phyloP scores from a whole-genome alignment of 176 grass and related monocot genomes.

The Oryza coarctata region DNA sequence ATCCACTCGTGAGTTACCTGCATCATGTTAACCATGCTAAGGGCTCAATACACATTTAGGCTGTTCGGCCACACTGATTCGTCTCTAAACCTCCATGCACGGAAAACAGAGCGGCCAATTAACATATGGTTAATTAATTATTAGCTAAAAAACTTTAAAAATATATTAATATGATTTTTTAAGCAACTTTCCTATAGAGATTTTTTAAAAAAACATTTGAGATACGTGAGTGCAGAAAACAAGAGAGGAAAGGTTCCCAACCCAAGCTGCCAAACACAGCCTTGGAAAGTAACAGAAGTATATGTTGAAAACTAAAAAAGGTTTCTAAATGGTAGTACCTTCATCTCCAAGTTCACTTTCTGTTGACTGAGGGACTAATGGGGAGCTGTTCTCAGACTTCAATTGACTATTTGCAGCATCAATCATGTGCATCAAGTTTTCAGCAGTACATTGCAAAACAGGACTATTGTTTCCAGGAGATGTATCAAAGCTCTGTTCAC shows the following conservation, averaged over 20 bases:
- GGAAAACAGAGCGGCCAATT: no score
- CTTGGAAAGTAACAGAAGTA: neutral
- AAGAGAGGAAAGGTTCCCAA: no score
- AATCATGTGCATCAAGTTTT: neutral
- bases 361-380: conserved; percentile 9
- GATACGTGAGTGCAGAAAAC: no score
- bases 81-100: no score
- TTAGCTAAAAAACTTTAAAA: no score
- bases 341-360: conserved; percentile 38
- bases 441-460: conserved; percentile 13
- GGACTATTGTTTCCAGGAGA: neutral
- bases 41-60: conserved; percentile 16
- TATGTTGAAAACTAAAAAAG: conserved; percentile 3
- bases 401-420: conserved; percentile 34
- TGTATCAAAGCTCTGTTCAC: conserved; percentile 26
- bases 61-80: no score
- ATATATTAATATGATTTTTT: no score
- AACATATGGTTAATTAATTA: no score
- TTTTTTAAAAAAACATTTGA: no score
- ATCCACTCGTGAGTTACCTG: conserved; percentile 34
- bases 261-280: no score
- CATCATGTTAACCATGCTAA: conserved; percentile 23
- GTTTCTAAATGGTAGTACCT: conserved; percentile 37
- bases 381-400: conserved; percentile 30
- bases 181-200: no score